Conservation (phyloP, 768 basidiomycete genomes). For the Auriscalpium vulgare region DNA sequence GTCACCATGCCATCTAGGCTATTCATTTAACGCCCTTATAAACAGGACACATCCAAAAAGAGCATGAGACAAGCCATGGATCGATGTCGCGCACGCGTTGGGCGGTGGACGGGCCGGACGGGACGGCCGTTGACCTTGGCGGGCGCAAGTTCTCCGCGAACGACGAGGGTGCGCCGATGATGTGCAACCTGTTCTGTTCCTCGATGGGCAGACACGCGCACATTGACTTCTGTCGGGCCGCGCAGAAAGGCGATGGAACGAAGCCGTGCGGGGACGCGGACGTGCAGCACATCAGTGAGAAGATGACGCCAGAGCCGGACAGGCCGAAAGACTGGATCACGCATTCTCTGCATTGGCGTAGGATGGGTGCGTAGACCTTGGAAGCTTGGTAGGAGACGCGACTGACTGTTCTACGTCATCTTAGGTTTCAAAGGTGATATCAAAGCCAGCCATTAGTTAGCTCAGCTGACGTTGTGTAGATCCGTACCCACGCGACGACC, state of each 20-base stretch:
- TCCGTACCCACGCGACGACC: conserved; percentile 54
- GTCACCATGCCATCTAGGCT: background rate
- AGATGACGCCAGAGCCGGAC: conserved; percentile 38
- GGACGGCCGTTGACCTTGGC: conserved; percentile 40
- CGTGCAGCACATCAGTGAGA: conserved; percentile 36
- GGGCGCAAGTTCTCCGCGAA: conserved; percentile 46
- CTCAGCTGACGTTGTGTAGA: conserved; percentile 25
- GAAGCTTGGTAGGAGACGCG: background rate
- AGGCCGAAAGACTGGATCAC: conserved; percentile 45
- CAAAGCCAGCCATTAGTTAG: background rate
- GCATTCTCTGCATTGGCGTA: conserved; percentile 48
- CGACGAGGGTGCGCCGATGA: conserved; percentile 55
- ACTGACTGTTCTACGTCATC: background rate
- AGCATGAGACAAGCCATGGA: conserved; percentile 57
- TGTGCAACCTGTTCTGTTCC: conserved; percentile 51
- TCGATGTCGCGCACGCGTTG: conserved; percentile 54
- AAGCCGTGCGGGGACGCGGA: conserved; percentile 35
- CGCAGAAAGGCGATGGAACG: conserved; percentile 12
- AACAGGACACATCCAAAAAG: conserved; percentile 48
- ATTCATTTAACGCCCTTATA: too few species aligned
- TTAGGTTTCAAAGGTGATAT: conserved; percentile 48
- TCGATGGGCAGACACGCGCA: conserved; percentile 51
- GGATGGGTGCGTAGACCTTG: conserved; percentile 36
- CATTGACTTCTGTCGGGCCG: conserved; percentile 45
- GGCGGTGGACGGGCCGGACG: conserved; percentile 47